A percentile compares a stretch with the other conserved stretches of the same genome.
Conservation (phyloP, 2,329 filamentous ascomycete species). For the Cercospora janseana region DNA sequence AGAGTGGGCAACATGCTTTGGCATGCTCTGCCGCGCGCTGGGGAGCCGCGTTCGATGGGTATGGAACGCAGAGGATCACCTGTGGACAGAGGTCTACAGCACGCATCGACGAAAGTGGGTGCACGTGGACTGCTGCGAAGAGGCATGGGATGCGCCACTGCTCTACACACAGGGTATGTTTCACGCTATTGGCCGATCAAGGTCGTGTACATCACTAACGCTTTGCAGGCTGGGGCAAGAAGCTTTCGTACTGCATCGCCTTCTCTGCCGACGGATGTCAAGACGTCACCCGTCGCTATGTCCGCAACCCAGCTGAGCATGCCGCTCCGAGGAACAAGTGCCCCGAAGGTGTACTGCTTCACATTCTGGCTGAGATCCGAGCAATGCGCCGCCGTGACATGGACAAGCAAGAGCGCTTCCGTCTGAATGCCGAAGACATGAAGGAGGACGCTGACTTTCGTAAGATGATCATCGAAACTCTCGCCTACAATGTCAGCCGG, state of each 20-base stretch:
- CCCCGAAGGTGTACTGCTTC: constrained; percentile 84
- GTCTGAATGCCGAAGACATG: constrained; percentile 75
- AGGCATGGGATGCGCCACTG: constrained; percentile 89
- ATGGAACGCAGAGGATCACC: constrained; percentile 96
- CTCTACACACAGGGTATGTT: constrained; percentile 76
- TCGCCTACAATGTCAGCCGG: constrained; percentile 69
- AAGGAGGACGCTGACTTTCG: constrained; percentile 73
- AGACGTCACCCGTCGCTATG: constrained; percentile 66
- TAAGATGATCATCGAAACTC: constrained; percentile 69
- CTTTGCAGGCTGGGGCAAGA: constrained; percentile 76
- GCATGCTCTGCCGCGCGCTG: constrained; percentile 92
- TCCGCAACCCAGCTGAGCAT: constrained; percentile 67
- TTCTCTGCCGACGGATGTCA: constrained; percentile 84
- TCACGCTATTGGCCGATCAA: background rate
- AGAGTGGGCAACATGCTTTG: constrained; percentile 98
- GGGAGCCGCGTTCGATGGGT: constrained; percentile 93
- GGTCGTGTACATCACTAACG: constrained; percentile 20
- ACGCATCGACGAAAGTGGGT: constrained; percentile 91
- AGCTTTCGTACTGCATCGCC: constrained; percentile 94
- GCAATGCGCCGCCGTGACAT: constrained; percentile 78
- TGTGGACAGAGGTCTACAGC: constrained; percentile 97
- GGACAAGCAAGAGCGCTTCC: constrained; percentile 79
- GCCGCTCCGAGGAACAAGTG: constrained; percentile 74
- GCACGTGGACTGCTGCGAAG: constrained; percentile 94
- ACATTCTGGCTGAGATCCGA: constrained; percentile 89